Evolutionary conservation across 805 yeast species (phyloP).

Genomic region (Scheffersomyces ergatensis): DNA sequence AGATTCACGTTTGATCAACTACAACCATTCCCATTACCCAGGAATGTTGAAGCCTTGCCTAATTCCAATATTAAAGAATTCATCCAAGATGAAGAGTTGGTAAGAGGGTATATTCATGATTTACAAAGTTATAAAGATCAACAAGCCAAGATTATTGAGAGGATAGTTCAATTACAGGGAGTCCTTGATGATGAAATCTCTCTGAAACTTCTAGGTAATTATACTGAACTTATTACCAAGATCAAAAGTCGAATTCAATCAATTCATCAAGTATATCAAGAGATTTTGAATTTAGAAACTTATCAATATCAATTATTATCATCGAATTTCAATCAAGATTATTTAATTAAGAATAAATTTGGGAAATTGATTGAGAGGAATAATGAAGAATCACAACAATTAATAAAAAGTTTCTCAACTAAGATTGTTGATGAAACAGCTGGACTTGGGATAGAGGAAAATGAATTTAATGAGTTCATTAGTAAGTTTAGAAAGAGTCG

Average conservation of each 20-base stretch:
- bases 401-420: slow-evolving; percentile 9
- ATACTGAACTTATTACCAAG: slow-evolving; percentile 14
- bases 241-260: slow-evolving; percentile 22
- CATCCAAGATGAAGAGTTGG: slow-evolving; percentile 22
- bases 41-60: slow-evolving; percentile 28
- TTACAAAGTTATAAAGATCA: slow-evolving; percentile 17
- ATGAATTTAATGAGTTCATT: slow-evolving; percentile 15
- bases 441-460: slow-evolving; percentile 4
- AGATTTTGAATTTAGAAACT: slow-evolving; percentile 33
- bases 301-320: slow-evolving; percentile 38
- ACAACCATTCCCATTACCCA: slow-evolving; percentile 17
- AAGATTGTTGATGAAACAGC: slow-evolving; percentile 5
- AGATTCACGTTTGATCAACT: slow-evolving; percentile 1
- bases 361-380: slow-evolving; percentile 18
- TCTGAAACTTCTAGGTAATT: slow-evolving; percentile 13
- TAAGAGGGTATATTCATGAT: slow-evolving; percentile 28
- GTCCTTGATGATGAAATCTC: slow-evolving; percentile 11
- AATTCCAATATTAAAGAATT: slow-evolving; percentile 21
- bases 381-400: slow-evolving; percentile 17
- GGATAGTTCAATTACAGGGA: slow-evolving; percentile 17
- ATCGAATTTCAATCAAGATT: slow-evolving; percentile 32
- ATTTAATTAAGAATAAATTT: slow-evolving; percentile 26
- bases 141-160: slow-evolving; percentile 7
- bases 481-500: slow-evolving; percentile 19
- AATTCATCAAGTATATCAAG: slow-evolving; percentile 24